phyloP scores from a whole-genome alignment of 805 yeast species.

The Priceomyces melissophilus region DNA sequence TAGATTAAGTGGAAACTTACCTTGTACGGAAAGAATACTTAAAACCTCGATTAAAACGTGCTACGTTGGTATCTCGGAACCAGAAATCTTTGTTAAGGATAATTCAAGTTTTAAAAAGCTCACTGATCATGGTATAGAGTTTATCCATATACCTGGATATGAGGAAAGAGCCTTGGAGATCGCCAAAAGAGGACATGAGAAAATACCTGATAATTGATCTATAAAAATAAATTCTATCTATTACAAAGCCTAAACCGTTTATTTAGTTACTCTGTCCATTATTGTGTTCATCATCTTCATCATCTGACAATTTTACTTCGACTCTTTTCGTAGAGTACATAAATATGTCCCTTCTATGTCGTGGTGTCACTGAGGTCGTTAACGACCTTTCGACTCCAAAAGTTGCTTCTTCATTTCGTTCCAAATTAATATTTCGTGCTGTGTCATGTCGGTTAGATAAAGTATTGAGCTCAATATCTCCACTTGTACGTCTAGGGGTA shows the following conservation, averaged over 20 bases:
- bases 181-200: conserved; percentile 71
- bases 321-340: conserved; percentile 39
- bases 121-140: conserved; percentile 56
- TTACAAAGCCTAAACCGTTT: background rate
- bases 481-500: conserved; percentile 14
- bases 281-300: conserved; percentile 9
- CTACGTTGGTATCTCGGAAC: conserved; percentile 90
- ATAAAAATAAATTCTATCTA: background rate
- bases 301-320: conserved; percentile 23
- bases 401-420: background rate
- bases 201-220: conserved; percentile 9
- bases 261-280: background rate
- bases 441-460: background rate
- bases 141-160: conserved; percentile 78
- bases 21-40: conserved; percentile 81
- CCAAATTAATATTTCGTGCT: conserved; percentile 2
- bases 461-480: conserved; percentile 1
- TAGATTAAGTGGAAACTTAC: conserved; percentile 83
- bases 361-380: background rate
- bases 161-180: conserved; percentile 65
- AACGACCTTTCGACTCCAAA: background rate
- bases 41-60: conserved; percentile 60
- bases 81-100: conserved; percentile 78
- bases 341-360: conserved; percentile 31
- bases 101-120: conserved; percentile 63